These are phyloP conservation scores for Detonula confervacea DNA, from an alignment of 352 stramenopile species.

Conservation along the genomic window DNA sequence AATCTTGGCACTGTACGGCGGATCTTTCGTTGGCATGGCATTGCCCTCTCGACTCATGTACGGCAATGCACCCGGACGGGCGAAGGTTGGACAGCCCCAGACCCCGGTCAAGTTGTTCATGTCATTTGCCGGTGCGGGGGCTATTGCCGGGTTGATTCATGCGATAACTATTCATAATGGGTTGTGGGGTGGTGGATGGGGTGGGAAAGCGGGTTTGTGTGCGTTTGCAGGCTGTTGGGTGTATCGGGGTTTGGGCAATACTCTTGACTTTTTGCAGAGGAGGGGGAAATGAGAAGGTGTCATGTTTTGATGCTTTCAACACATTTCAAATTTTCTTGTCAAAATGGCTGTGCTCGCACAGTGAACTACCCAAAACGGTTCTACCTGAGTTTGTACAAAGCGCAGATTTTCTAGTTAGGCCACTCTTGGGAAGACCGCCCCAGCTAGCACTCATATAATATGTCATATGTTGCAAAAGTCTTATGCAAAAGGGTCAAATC, in stretches of 20 bases:
- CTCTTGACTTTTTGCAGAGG: slow-evolving; percentile 29
- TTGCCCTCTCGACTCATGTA: slow-evolving; percentile 66
- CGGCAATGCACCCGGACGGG: slow-evolving; percentile 45
- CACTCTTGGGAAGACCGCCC: too few species aligned
- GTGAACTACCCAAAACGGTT: too few species aligned
- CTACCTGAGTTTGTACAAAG: too few species aligned
- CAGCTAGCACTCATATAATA: too few species aligned
- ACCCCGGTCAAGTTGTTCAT: slow-evolving; percentile 28
- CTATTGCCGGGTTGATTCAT: slow-evolving; percentile 62
- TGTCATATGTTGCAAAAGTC: too few species aligned
- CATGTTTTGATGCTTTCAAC: too few species aligned
- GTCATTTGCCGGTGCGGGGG: slow-evolving; percentile 54
- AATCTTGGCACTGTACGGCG: slow-evolving; percentile 59
- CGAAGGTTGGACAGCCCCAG: slow-evolving; percentile 11
- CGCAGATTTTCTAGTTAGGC: too few species aligned
- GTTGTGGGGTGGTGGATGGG: slow-evolving; percentile 67
- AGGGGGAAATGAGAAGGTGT: slow-evolving; percentile 26
- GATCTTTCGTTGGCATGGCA: slow-evolving; percentile 66
- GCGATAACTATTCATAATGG: slow-evolving; percentile 57
- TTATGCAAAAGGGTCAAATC: too few species aligned
- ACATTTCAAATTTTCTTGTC: too few species aligned
- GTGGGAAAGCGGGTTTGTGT: slow-evolving; percentile 68
- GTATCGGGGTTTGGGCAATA: slow-evolving; percentile 58
- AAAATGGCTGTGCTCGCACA: too few species aligned
- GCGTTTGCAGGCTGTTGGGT: slow-evolving; percentile 60